phyloP scores from a whole-genome alignment of 768 basidiomycete species.

The Trametes punicea region DNA sequence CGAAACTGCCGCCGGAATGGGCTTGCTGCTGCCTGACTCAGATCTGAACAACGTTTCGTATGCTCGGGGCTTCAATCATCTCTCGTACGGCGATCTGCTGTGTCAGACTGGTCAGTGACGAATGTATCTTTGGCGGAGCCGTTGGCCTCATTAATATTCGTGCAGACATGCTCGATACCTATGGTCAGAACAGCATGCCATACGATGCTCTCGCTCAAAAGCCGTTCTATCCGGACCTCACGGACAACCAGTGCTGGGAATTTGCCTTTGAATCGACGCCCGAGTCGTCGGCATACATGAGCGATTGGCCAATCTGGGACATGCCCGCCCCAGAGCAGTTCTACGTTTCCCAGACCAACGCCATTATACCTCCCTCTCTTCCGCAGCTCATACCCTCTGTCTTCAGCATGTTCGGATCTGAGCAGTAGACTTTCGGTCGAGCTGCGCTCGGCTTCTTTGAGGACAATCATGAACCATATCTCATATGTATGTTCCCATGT shows the following conservation, averaged over 20 bases:
- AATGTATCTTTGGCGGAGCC: too few relatives aligned
- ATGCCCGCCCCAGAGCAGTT: neutral
- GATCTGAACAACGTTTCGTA: neutral
- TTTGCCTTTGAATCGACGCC: neutral
- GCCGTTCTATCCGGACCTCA: neutral
- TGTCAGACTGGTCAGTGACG: neutral
- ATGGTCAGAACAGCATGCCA: neutral
- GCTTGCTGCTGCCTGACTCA: neutral
- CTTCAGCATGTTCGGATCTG: neutral
- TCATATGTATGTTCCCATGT: neutral
- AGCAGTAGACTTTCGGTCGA: neutral
- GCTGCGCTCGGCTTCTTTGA: neutral
- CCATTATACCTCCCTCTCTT: neutral
- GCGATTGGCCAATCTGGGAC: neutral
- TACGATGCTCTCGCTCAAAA: neutral
- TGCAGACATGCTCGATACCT: neutral
- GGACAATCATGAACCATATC: neutral
- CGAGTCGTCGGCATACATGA: neutral
- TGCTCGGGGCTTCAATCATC: neutral
- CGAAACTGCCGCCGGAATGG: neutral
- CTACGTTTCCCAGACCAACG: neutral
- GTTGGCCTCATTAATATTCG: neutral
- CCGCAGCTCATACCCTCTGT: neutral
- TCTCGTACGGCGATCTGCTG: neutral
- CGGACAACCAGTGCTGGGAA: neutral